Conservation (phyloP, 352 stramenopile species). For the Phytophthora europaea region DNA sequence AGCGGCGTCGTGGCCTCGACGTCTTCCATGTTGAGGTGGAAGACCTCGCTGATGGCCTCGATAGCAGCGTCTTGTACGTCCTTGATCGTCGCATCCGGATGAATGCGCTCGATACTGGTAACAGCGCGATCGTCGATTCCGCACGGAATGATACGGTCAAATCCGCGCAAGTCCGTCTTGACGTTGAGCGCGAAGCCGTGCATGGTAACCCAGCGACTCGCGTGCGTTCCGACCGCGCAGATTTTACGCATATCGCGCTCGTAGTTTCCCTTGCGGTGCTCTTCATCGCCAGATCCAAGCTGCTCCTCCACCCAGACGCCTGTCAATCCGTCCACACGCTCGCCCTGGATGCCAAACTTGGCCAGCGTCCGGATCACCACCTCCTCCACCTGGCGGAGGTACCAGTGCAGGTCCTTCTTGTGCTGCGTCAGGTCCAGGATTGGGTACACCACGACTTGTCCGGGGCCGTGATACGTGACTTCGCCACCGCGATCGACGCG, state of each 20-base stretch:
- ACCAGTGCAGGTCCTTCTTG: conserved; percentile 98
- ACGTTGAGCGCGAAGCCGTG: conserved; percentile 99
- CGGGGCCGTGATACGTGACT: conserved; percentile 99
- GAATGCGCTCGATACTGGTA: conserved; percentile 78
- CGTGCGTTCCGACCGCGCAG: conserved; percentile 96
- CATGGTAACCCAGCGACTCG: conserved; percentile 98
- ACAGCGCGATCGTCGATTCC: conserved; percentile 94
- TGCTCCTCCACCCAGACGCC: conserved; percentile 97
- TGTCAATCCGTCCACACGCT: conserved; percentile 93
- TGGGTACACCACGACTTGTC: conserved; percentile 98
- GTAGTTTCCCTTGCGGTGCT: conserved; percentile 39
- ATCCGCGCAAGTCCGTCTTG: conserved; percentile 91
- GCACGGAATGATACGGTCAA: conserved; percentile 98
- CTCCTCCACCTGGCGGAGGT: conserved; percentile 96
- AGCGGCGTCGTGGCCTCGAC: conserved; percentile 51
- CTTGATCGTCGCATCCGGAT: conserved; percentile 55
- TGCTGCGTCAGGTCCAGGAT: conserved; percentile 96
- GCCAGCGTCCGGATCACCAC: conserved; percentile 94
- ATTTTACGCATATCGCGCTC: conserved; percentile 94
- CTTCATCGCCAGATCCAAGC: conserved; percentile 9
- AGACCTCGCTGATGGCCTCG: conserved; percentile 73
- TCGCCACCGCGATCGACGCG: conserved; percentile 98
- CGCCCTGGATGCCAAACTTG: conserved; percentile 88
- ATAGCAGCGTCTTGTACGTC: conserved; percentile 79
- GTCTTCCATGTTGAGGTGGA: conserved; percentile 70